Percentiles rank a stretch among this genome's conserved stretches.
phyloP scores from a whole-genome alignment of 225 moss, liverwort and hornwort species.

The Anthoceros angustus region DNA sequence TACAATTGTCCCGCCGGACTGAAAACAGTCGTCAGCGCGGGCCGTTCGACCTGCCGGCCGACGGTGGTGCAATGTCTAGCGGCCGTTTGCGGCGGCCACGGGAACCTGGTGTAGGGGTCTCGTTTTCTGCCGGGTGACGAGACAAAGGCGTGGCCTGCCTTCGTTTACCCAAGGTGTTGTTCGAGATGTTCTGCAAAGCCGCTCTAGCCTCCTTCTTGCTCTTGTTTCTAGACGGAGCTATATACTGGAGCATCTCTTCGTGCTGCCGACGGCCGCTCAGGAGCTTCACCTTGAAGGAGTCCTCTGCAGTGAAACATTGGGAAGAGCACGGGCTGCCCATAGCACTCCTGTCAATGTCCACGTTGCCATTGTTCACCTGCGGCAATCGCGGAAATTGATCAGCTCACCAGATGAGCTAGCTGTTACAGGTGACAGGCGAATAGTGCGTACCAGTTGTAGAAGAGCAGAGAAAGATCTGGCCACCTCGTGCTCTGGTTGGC shows the following conservation, averaged over 20 bases:
- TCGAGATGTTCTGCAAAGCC: conserved; percentile 1
- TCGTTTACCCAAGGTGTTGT: not conserved
- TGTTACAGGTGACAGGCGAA: not conserved
- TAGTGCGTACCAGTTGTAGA: conserved; percentile 31
- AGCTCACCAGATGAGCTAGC: not conserved
- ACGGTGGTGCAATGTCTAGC: too few species aligned
- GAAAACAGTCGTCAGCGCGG: too few species aligned
- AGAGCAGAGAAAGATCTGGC: conserved; percentile 44
- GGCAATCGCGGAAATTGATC: not conserved
- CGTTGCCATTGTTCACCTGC: conserved; percentile 46
- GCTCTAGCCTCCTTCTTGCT: not conserved
- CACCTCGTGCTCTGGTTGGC: conserved; percentile 30
- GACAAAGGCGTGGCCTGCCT: not conserved
- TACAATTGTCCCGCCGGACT: too few species aligned
- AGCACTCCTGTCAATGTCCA: conserved; percentile 21
- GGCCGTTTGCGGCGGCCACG: too few species aligned
- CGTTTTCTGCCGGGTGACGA: too few species aligned
- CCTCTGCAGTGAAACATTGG: conserved; percentile 33
- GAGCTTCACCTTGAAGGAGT: conserved; percentile 28
- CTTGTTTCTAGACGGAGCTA: conserved; percentile 12
- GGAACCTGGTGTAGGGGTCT: too few species aligned
- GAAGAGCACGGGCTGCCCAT: conserved; percentile 10
- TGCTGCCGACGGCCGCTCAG: conserved; percentile 22
- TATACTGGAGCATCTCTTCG: conserved; percentile 25
- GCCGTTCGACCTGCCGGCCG: too few species aligned